Conservation (phyloP, 768 basidiomycete genomes). For the Xerocomellus dryophilus region DNA sequence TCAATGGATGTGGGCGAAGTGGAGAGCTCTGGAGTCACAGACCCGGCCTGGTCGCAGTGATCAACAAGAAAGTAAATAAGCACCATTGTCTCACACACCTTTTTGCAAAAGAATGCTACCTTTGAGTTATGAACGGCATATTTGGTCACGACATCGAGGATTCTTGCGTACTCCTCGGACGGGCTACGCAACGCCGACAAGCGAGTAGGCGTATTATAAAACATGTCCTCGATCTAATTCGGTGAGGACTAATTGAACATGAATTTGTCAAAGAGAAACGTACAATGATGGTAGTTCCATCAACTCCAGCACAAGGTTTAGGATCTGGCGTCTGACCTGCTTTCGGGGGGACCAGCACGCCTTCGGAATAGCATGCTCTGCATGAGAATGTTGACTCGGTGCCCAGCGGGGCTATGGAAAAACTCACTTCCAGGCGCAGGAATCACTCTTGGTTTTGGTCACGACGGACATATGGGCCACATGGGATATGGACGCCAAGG, state of each 20-base stretch:
- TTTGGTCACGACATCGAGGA: conserved; percentile 87
- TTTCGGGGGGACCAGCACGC: conserved; percentile 65
- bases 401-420: not conserved
- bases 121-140: conserved; percentile 93
- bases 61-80: conserved; percentile 1
- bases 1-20: conserved; percentile 66
- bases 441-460: conserved; percentile 83
- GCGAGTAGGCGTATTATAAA: conserved; percentile 89
- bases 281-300: conserved; percentile 88
- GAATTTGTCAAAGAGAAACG: conserved; percentile 19
- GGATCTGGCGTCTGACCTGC: conserved; percentile 72
- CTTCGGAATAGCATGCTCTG: conserved; percentile 83
- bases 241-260: not conserved
- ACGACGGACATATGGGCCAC: conserved; percentile 84
- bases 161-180: conserved; percentile 89
- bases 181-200: conserved; percentile 78
- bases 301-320: conserved; percentile 89
- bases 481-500: conserved; percentile 92
- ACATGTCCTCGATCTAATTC: conserved; percentile 86
- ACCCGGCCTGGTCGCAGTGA: conserved; percentile 54
- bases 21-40: conserved; percentile 72
- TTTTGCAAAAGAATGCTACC: conserved; percentile 88
- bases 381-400: conserved; percentile 5
- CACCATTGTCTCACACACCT: conserved; percentile 44
- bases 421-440: conserved; percentile 91